Base-by-base conservation (phyloP, 1,284 basidiomycete species). In the Phlebopus sp. region DNA sequence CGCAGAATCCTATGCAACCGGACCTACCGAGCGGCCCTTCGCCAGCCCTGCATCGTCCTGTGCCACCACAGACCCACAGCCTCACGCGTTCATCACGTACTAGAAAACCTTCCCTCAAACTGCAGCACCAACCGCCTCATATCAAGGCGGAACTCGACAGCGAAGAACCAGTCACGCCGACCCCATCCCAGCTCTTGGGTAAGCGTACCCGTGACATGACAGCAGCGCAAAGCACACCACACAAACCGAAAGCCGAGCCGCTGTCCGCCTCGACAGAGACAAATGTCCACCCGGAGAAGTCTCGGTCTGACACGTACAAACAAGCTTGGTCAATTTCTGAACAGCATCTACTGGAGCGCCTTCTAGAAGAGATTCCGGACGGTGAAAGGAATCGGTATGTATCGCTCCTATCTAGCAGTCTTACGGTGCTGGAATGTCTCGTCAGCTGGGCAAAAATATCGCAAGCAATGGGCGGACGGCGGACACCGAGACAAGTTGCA, bases 401-500 rank as follows among this genome's bases (percentile, higher is more conserved):
- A 27, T 14, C 18, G 42, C 27, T 42, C 27, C 44, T 40, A 29
- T 17, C 32, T 43, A 27, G 4, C 5, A 11, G 43, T 40, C 30
- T 52, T 44, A n/a, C 15, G 42, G 39, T 5, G 53, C 46, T 44
- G 37, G 54, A 23, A 5, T 4, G 21, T 7, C 15, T 42, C 37
- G 38, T 19, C 57, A 88, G 87, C 49, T 90, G 85, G 85, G 73
- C 81, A 45, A 86, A 87, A 64, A 90, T 90, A 42, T 90, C 87
- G 11, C 70, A 75, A 42, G 87, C 84, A 17, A 90, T 90, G 88
- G 72, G 80, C 47, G 87, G 87, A 2, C 71, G 72, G 41, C 71
- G 87, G 45, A 90, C 87, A 3, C 80, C 88, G 7, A 70, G 87
- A 50, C 88, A 90, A 67, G 88, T 90, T n/a, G 86, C 87, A 21